Evolutionary conservation across 352 stramenopile genomes (phyloP).

Genomic region (Phytophthora cryptogea): DNA sequence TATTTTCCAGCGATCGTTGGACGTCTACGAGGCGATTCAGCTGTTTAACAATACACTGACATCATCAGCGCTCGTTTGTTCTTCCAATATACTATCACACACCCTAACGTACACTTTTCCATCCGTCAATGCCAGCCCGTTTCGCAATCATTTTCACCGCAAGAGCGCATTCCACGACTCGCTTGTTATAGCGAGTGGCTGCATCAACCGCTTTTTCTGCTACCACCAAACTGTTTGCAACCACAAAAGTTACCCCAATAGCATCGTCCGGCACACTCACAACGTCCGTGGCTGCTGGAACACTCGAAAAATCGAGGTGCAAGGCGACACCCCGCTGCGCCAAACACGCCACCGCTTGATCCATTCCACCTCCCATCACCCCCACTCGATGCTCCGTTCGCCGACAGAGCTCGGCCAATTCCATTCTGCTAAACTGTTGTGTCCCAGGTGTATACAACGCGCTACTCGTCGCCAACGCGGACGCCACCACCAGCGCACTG

Average conservation of each 20-base stretch:
- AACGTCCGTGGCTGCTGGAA: slow-evolving; percentile 13
- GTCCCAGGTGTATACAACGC: slow-evolving; percentile 15
- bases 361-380: slow-evolving; percentile 85
- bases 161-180: slow-evolving; percentile 78
- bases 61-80: background rate
- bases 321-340: slow-evolving; percentile 50
- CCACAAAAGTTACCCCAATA: slow-evolving; percentile 58
- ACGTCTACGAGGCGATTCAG: slow-evolving; percentile 53
- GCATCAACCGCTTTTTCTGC: slow-evolving; percentile 81
- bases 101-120: slow-evolving; percentile 38
- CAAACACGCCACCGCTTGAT: slow-evolving; percentile 75
- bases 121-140: slow-evolving; percentile 35
- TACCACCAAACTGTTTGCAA: slow-evolving; percentile 72
- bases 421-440: slow-evolving; percentile 26
- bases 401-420: slow-evolving; percentile 63
- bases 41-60: slow-evolving; percentile 20
- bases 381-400: slow-evolving; percentile 67
- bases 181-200: slow-evolving; percentile 70
- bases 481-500: slow-evolving; percentile 77
- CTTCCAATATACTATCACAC: background rate
- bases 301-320: slow-evolving; percentile 59
- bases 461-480: slow-evolving; percentile 45
- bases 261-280: slow-evolving; percentile 25
- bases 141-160: slow-evolving; percentile 75
- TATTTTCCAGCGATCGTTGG: slow-evolving; percentile 29